These are phyloP conservation scores for Aegle marmelos DNA, from an alignment of 345 rosid species.

Conservation along the genomic window DNA sequence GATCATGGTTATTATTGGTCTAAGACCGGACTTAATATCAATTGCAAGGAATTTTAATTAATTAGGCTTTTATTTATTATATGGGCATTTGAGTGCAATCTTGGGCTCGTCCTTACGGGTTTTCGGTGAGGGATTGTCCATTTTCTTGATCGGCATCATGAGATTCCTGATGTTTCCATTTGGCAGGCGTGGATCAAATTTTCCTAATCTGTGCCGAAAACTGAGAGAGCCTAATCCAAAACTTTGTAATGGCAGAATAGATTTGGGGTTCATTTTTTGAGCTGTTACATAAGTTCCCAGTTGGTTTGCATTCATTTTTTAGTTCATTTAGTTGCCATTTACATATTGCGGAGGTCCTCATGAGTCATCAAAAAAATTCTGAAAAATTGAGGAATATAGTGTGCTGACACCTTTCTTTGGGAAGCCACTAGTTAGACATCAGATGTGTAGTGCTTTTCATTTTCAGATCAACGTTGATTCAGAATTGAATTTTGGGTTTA, in stretches of 20 bases:
- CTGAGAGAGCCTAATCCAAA: not conserved
- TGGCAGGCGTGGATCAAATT: not conserved
- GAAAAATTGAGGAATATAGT: not conserved
- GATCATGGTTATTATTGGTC: too few relatives aligned
- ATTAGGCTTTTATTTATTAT: too few relatives aligned
- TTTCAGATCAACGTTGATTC: not conserved
- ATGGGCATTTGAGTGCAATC: too few relatives aligned
- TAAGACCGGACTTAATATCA: too few relatives aligned
- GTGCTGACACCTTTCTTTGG: not conserved
- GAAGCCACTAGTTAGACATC: not conserved
- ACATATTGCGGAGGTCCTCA: not conserved
- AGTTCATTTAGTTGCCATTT: not conserved
- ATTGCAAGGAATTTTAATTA: too few relatives aligned
- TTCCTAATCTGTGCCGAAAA: not conserved
- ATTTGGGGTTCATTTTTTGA: not conserved
- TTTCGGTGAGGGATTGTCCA: conserved; percentile 10
- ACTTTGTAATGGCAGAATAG: not conserved
- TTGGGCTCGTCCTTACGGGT: conserved; percentile 10
- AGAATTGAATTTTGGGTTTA: not conserved
- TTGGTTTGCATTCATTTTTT: not conserved
- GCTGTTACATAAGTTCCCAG: not conserved
- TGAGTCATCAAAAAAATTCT: not conserved
- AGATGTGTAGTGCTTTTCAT: not conserved
- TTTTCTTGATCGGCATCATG: not conserved
- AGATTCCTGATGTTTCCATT: not conserved